Base-by-base conservation (phyloP, 2,329 filamentous ascomycete genomes). In the Xylaria sp. region DNA sequence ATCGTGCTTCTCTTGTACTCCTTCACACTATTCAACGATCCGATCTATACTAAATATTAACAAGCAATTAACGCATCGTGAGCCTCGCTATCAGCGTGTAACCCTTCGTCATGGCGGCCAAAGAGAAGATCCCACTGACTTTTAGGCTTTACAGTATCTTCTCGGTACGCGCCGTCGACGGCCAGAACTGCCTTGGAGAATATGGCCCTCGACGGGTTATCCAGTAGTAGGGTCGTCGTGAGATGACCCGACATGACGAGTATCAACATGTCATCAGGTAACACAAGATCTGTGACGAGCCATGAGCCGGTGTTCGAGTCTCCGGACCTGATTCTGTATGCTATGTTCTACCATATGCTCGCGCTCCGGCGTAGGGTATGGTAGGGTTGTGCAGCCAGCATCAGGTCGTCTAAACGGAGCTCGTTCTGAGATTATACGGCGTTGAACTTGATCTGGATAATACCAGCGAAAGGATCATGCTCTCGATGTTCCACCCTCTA, bases 391-490 rank as follows among this genome's bases (percentile, higher is more conserved):
- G 46, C 29, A 25, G 52, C 25, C 41, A 19, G 51, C 19, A 37
- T 51, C n/a, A 48, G 60, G 66, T 23, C 59, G 54, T 37, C 25
- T 48, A 58, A 47, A 69, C 68, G 60, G 71, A 71, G 67, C 70
- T 71, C 69, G 73, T 71, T 74, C 86, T 92, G 89, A 94, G 90
- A 95, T 88, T 87, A 95, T 90, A 95, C 91, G 91, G 92, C 89
- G 83, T 83, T 81, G 60, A 92, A 94, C 91, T 94, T 94, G 91
- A 94, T 93, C 91, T 92, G 90, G 92, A 93, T 94, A 94, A 95
- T 95, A 92, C 92, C 90, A 93, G 93, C 93, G 93, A 93, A 95
- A 96, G 93, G 90, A 96, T 95, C 92, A 96, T 96, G 92, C 91
- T 85, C 85, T 85, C 81, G 51, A 67, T 38, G 81, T 79, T 79